Conservation (phyloP, 2,329 filamentous ascomycete genomes). For the Emydomyces testavorans region DNA sequence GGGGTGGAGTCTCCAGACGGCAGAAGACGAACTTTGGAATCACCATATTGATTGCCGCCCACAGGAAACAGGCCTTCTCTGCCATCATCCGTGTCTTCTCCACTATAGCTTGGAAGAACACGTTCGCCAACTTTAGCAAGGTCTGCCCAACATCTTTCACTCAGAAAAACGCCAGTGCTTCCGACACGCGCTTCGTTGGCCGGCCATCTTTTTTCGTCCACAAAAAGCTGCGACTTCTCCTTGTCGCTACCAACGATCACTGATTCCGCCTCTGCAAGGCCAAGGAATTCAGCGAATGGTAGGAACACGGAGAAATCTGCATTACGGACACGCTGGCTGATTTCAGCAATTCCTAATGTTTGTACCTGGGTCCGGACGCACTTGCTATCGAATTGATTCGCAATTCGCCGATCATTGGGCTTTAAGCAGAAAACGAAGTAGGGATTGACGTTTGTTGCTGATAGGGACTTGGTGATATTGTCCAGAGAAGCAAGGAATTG, state of each 20-base stretch:
- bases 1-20: slow-evolving; percentile 38
- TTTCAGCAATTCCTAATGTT: slow-evolving; percentile 91
- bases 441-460: slow-evolving; percentile 69
- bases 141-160: slow-evolving; percentile 90
- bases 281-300: slow-evolving; percentile 90
- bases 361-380: slow-evolving; percentile 91
- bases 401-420: slow-evolving; percentile 90
- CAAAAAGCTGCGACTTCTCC: slow-evolving; percentile 81
- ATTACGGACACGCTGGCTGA: slow-evolving; percentile 81
- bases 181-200: slow-evolving; percentile 82
- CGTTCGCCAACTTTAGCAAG: slow-evolving; percentile 62
- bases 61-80: slow-evolving; percentile 51
- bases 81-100: slow-evolving; percentile 45
- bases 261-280: slow-evolving; percentile 70
- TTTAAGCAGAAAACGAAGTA: slow-evolving; percentile 98
- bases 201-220: slow-evolving; percentile 88
- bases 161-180: slow-evolving; percentile 87
- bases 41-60: slow-evolving; percentile 33
- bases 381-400: slow-evolving; percentile 98
- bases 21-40: slow-evolving; percentile 48
- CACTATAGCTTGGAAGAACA: slow-evolving; percentile 47
- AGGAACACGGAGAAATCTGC: slow-evolving; percentile 94
- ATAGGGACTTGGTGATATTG: slow-evolving; percentile 79
- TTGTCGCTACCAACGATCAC: slow-evolving; percentile 82
- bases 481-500: slow-evolving; percentile 85